Conservation (phyloP, 805 yeast species). For the Myxozyma geophila region DNA sequence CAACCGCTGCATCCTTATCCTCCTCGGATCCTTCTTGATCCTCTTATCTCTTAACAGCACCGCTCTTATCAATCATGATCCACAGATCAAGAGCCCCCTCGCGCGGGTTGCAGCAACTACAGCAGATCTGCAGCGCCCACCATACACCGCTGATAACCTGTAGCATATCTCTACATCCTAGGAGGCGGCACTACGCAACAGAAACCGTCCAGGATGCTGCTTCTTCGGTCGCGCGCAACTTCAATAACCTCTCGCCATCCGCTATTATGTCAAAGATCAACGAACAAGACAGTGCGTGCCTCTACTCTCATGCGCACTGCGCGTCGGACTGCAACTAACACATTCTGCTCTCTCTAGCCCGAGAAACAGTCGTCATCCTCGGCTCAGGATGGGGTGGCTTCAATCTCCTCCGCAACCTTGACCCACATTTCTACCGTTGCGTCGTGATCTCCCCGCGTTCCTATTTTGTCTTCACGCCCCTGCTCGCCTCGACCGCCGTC, state of each 20-base stretch:
- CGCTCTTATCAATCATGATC: too few relatives aligned
- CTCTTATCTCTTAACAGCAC: too few relatives aligned
- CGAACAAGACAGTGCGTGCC: constrained; percentile 9
- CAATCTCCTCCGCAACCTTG: constrained; percentile 57
- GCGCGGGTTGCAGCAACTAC: too few relatives aligned
- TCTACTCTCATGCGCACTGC: too few relatives aligned
- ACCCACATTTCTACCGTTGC: constrained; percentile 62
- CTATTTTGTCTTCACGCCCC: constrained; percentile 70
- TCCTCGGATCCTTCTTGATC: not conserved
- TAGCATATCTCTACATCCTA: not conserved
- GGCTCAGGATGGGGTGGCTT: constrained; percentile 79
- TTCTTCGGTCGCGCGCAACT: not conserved
- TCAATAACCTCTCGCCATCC: not conserved
- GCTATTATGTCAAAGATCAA: constrained; percentile 2
- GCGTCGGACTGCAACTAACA: not conserved
- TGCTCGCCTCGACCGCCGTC: constrained; percentile 71
- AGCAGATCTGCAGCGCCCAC: too few relatives aligned
- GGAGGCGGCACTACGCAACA: constrained; percentile 1
- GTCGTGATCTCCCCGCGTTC: constrained; percentile 71
- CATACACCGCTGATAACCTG: not conserved
- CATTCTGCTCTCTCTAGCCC: constrained; percentile 6
- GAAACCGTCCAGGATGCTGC: not conserved
- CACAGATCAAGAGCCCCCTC: too few relatives aligned
- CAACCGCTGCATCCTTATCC: not conserved
- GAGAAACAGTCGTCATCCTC: constrained; percentile 53